Evolutionary conservation across 2,329 filamentous ascomycete species (phyloP), one percentile per base, ranked within the genome.

Genomic region (Ceratocystis albifundus): DNA sequence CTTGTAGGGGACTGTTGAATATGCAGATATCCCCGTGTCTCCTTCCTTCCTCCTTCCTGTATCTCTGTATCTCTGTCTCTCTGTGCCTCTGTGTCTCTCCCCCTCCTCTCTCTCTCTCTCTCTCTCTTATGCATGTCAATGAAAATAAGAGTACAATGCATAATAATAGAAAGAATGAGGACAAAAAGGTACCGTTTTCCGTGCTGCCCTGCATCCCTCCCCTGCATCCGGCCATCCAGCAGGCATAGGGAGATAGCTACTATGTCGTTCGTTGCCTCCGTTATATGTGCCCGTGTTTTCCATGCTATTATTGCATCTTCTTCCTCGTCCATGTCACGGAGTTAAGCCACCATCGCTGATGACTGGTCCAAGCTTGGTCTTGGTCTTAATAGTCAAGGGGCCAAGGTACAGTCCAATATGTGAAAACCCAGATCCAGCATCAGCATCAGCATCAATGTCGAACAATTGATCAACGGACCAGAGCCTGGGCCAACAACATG

Each of bases 401-500:
- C 46, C 20, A 50, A 50, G 48, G 48, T 17, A 20, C 46, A 20
- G 46, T 20, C 10, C 48, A 53, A 53, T 10, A 36, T 12, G 32
- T 12, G 3, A 36, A 36, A 36, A 36, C 32, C 32, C 32, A 36
- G 32, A 36, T 36, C 32, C 10, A 36, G 48, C 48, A 53, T 3
- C 15, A n/a, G 8, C 7, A 48, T n/a, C 10, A 36, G 48, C 48
- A 53, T 3, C 15, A n/a, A 20, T 20, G 20, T n/a, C 4, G 15
- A 53, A 28, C 20, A 53, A 25, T 53, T 25, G 25, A 53, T 17
- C 20, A 53, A 20, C 8, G 20, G 20, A 22, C 48, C 32, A 36
- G 53, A 32, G 53, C 53, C 28, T 30, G 53, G 53, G 53, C 53
- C 53, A 59, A 20, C 28, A 30, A 59, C 53, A 32, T 59, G 53